Conservation (phyloP, 192 early-diverging fungal genomes). For the Backusella sp. region DNA sequence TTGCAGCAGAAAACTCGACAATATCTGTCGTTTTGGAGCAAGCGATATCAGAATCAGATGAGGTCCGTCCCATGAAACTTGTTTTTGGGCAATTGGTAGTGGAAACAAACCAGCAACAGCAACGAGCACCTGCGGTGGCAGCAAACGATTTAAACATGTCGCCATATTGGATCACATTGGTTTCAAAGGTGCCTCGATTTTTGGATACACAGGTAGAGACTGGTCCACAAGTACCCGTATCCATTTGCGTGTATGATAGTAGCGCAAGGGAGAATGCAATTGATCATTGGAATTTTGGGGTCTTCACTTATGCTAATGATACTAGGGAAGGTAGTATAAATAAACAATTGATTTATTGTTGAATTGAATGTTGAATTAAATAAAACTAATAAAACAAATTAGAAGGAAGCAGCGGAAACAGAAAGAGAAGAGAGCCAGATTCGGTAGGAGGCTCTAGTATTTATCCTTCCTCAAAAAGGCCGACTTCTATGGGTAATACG, state of each 20-base stretch:
- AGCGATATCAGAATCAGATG: not conserved
- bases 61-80: conserved; percentile 38
- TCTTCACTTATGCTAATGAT: conserved; percentile 1
- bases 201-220: conserved; percentile 7
- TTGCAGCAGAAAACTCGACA: conserved; percentile 32
- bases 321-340: conserved; percentile 1
- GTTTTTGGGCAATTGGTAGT: conserved; percentile 50
- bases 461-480: not conserved
- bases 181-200: not conserved
- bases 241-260: conserved; percentile 5
- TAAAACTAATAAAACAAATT: not conserved
- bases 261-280: not conserved
- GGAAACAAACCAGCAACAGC: conserved; percentile 45
- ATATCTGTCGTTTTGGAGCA: conserved; percentile 41
- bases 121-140: conserved; percentile 1
- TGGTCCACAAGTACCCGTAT: conserved; percentile 1
- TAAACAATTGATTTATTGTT: not conserved
- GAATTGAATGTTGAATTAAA: not conserved
- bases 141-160: not conserved
- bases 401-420: not conserved
- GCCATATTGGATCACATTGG: not conserved
- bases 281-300: conserved; percentile 19
- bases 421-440: not conserved
- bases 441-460: too few relatives aligned
- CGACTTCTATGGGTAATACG: not conserved